phyloP scores from a whole-genome alignment of 2,329 filamentous ascomycete genomes.

The Pseudogymnoascus sp. region DNA sequence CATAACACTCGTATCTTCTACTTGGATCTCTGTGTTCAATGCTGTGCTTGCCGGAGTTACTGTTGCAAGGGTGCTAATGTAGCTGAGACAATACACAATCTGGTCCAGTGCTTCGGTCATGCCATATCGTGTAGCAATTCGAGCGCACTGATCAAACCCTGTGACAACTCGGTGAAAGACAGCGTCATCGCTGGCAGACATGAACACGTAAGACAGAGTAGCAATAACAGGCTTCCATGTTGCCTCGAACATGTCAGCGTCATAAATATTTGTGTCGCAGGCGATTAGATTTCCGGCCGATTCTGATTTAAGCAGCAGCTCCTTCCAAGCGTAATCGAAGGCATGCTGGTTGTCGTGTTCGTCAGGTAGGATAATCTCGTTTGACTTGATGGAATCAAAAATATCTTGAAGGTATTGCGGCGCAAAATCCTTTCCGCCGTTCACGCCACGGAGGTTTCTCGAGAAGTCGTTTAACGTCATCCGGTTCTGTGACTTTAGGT shows the following conservation, averaged over 20 bases:
- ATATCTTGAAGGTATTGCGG: slow-evolving; percentile 77
- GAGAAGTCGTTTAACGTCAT: slow-evolving; percentile 82
- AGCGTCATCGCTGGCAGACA: slow-evolving; percentile 94
- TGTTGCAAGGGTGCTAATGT: slow-evolving; percentile 80
- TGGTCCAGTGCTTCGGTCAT: slow-evolving; percentile 84
- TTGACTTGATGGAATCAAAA: slow-evolving; percentile 81
- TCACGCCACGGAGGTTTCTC: slow-evolving; percentile 83
- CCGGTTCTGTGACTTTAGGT: slow-evolving; percentile 66
- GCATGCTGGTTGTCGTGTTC: slow-evolving; percentile 96
- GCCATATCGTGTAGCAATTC: slow-evolving; percentile 78
- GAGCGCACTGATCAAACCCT: slow-evolving; percentile 92
- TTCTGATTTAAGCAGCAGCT: slow-evolving; percentile 77
- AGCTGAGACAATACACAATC: slow-evolving; percentile 81
- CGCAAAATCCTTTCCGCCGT: slow-evolving; percentile 76
- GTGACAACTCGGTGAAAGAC: slow-evolving; percentile 90
- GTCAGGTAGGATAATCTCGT: slow-evolving; percentile 94
- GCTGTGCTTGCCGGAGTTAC: slow-evolving; percentile 70
- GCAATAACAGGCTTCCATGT: slow-evolving; percentile 95
- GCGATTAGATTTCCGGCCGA: slow-evolving; percentile 64
- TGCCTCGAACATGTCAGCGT: slow-evolving; percentile 93
- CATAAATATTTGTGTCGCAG: slow-evolving; percentile 88
- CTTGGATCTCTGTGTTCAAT: slow-evolving; percentile 93
- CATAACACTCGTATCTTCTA: slow-evolving; percentile 88
- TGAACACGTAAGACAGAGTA: slow-evolving; percentile 95
- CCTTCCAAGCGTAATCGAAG: slow-evolving; percentile 97